These are phyloP conservation scores for Paragyromitra xinjiangensis DNA, from an alignment of 495 filamentous ascomycete genomes.

Conservation along the genomic window DNA sequence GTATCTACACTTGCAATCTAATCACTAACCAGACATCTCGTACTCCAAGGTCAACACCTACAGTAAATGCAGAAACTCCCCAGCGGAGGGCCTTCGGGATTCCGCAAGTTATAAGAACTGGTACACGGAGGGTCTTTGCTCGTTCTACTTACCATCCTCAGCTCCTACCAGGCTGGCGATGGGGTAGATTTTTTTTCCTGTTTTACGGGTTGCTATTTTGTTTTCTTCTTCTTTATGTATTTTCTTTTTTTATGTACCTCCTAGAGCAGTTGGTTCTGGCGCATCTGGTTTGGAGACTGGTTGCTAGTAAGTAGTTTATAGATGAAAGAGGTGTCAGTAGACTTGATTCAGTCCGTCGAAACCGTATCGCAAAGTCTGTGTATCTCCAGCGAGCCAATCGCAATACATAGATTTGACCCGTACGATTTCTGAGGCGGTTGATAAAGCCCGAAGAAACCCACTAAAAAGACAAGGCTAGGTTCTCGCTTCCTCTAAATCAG, in stretches of 20 bases:
- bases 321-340: background rate
- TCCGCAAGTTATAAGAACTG: background rate
- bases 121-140: background rate
- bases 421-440: too few species aligned
- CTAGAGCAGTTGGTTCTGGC: background rate
- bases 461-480: too few species aligned
- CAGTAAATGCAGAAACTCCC: background rate
- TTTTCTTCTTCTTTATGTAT: background rate
- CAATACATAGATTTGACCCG: background rate
- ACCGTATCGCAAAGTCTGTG: background rate
- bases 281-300: background rate
- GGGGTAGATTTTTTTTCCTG: background rate
- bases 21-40: background rate
- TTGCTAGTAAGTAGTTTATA: background rate
- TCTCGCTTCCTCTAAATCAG: too few species aligned
- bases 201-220: conserved; percentile 4
- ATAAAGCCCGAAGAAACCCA: too few species aligned
- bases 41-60: background rate
- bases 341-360: background rate
- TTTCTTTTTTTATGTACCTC: background rate
- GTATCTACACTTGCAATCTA: background rate
- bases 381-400: background rate
- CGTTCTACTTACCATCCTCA: background rate
- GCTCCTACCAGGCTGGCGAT: background rate
- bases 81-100: background rate